These are phyloP conservation scores for Paramicrosporidium saccamoebae DNA, from an alignment of 371 early-diverging fungal species.

Conservation along the genomic window DNA sequence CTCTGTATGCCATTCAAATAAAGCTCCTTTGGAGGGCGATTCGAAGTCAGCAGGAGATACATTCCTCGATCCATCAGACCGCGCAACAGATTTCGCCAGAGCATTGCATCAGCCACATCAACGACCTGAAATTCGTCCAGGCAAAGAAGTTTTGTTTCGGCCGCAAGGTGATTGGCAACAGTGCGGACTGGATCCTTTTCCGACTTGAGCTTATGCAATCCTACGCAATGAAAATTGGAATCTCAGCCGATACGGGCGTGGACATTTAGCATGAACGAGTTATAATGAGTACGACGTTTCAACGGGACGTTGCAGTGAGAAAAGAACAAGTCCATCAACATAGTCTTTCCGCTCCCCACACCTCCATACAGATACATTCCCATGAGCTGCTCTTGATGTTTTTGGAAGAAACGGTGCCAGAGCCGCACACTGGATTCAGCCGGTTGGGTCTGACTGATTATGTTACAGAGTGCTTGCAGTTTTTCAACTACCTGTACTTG, in stretches of 20 bases:
- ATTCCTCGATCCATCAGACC: slow-evolving; percentile 56
- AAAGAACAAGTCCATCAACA: slow-evolving; percentile 85
- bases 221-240: no score
- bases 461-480: no score
- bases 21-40: slow-evolving; percentile 39
- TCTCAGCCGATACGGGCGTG: slow-evolving; percentile 19
- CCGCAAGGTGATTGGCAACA: slow-evolving; percentile 40
- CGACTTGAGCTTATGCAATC: slow-evolving; percentile 8
- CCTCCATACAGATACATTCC: slow-evolving; percentile 46
- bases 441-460: no score
- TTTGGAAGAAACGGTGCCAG: background rate
- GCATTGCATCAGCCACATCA: slow-evolving; percentile 87
- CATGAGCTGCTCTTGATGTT: background rate
- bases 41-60: slow-evolving; percentile 60
- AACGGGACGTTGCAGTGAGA: slow-evolving; percentile 17
- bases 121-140: slow-evolving; percentile 92
- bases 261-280: slow-evolving; percentile 72
- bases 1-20: slow-evolving; percentile 84
- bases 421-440: slow-evolving; percentile 5
- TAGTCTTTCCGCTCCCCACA: slow-evolving; percentile 70
- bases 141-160: slow-evolving; percentile 46
- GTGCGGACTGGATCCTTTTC: slow-evolving; percentile 29
- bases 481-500: no score
- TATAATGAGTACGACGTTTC: slow-evolving; percentile 67
- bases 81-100: slow-evolving; percentile 39